phyloP scores from a whole-genome alignment of 306 rosid genomes.

The Citrullus amarus region DNA sequence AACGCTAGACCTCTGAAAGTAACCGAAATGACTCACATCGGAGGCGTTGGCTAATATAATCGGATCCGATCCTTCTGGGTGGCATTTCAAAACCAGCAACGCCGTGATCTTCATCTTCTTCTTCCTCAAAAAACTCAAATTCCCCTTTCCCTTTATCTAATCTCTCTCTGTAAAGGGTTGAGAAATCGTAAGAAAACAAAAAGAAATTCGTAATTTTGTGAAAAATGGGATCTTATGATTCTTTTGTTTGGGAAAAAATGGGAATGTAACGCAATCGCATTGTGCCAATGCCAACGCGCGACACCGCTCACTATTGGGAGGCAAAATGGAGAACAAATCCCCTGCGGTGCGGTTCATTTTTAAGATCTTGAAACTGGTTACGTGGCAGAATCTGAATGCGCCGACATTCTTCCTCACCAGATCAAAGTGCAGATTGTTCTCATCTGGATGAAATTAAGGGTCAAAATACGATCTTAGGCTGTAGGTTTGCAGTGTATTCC shows the following conservation, averaged over 20 bases:
- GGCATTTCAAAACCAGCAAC: conserved; percentile 71
- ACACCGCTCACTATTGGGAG: neutral
- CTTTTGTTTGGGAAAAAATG: neutral
- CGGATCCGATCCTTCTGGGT: conserved; percentile 83
- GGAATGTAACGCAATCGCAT: neutral
- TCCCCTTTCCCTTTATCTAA: neutral
- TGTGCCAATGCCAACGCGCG: neutral
- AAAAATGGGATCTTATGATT: neutral
- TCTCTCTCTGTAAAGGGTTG: neutral
- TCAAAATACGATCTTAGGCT: too few relatives aligned
- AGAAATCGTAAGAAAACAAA: neutral
- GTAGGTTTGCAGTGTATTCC: too few relatives aligned
- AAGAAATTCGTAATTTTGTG: neutral
- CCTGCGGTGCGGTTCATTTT: neutral
- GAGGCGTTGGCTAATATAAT: conserved; percentile 52
- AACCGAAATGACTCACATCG: conserved; percentile 75
- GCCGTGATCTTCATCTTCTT: conserved; percentile 81
- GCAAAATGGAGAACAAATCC: neutral
- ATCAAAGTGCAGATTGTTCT: neutral
- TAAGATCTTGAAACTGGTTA: neutral
- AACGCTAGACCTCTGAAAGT: conserved; percentile 85
- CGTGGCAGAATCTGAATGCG: neutral
- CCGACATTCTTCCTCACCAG: neutral
- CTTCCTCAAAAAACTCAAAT: neutral
- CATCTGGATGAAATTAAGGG: neutral